Evolutionary conservation across 495 filamentous ascomycete genomes (phyloP).

Genomic region (Annulohypoxylon stygium): DNA sequence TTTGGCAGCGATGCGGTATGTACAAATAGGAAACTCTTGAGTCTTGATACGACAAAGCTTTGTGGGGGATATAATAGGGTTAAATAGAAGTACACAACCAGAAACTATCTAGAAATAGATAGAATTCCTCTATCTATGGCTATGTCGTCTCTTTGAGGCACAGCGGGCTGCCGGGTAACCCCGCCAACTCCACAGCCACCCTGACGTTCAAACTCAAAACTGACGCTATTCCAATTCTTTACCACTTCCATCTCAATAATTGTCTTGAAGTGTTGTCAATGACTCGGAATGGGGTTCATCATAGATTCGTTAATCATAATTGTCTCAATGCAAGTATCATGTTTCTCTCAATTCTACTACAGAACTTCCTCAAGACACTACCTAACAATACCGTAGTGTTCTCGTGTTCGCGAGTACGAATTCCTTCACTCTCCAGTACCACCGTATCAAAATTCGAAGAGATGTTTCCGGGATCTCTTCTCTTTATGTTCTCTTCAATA

Average conservation of each 20-base stretch:
- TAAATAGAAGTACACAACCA: too few species aligned
- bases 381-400: constrained; percentile 2
- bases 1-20: too few species aligned
- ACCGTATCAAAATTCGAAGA: constrained; percentile 4
- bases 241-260: not conserved
- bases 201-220: not conserved
- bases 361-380: not conserved
- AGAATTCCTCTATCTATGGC: too few species aligned
- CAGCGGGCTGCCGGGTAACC: too few species aligned
- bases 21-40: too few species aligned
- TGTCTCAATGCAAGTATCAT: constrained; percentile 2
- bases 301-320: not conserved
- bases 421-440: constrained; percentile 26
- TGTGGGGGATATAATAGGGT: too few species aligned
- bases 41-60: too few species aligned
- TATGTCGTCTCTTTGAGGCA: too few species aligned
- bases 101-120: too few species aligned
- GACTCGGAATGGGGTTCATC: not conserved
- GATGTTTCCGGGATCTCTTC: constrained; percentile 13
- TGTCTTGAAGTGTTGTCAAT: not conserved
- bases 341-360: not conserved
- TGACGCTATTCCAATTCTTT: not conserved
- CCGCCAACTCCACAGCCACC: too few species aligned
- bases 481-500: constrained; percentile 18
- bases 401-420: constrained; percentile 8